These are phyloP conservation scores for Fistulina hepatica DNA, from an alignment of 1,284 basidiomycete species.

Conservation along the genomic window DNA sequence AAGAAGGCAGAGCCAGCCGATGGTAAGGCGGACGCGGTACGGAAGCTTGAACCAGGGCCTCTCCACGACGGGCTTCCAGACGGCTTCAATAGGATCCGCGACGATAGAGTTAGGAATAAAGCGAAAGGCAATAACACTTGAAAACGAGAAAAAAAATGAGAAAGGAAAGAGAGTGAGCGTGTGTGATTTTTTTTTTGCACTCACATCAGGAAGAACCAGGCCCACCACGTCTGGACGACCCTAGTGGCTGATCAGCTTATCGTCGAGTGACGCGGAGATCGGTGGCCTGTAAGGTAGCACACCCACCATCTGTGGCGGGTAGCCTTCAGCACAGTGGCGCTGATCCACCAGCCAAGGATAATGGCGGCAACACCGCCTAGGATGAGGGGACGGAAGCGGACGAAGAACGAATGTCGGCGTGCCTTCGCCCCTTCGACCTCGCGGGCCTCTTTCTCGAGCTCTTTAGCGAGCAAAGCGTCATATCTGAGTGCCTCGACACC, in stretches of 20 bases:
- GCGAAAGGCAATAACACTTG: slow-evolving; percentile 66
- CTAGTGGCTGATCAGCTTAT: slow-evolving; percentile 26
- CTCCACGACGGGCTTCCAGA: slow-evolving; percentile 56
- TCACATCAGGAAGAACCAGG: slow-evolving; percentile 73
- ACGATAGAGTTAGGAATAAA: slow-evolving; percentile 63
- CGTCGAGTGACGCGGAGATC: slow-evolving; percentile 6
- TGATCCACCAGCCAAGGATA: slow-evolving; percentile 77
- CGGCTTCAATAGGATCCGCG: slow-evolving; percentile 49
- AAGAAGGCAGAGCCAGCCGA: slow-evolving; percentile 68
- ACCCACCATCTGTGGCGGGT: slow-evolving; percentile 65
- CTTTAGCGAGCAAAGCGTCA: slow-evolving; percentile 6
- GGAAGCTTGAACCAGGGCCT: slow-evolving; percentile 64
- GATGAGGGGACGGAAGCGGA: slow-evolving; percentile 32
- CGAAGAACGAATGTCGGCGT: slow-evolving; percentile 15
- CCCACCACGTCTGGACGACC: slow-evolving; percentile 70
- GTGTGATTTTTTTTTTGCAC: no score
- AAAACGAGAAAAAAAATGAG: slow-evolving; percentile 4
- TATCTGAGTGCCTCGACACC: slow-evolving; percentile 18
- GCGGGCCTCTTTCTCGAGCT: slow-evolving; percentile 14
- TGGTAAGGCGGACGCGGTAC: slow-evolving; percentile 38
- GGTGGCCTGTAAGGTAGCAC: slow-evolving; percentile 5
- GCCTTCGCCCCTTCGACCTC: slow-evolving; percentile 14
- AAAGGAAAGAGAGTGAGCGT: slow-evolving; percentile 16
- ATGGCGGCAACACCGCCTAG: slow-evolving; percentile 41
- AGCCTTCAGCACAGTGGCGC: slow-evolving; percentile 49